Evolutionary conservation across 2,329 filamentous ascomycete species (phyloP).

Genomic region (Exophiala aquamarina): DNA sequence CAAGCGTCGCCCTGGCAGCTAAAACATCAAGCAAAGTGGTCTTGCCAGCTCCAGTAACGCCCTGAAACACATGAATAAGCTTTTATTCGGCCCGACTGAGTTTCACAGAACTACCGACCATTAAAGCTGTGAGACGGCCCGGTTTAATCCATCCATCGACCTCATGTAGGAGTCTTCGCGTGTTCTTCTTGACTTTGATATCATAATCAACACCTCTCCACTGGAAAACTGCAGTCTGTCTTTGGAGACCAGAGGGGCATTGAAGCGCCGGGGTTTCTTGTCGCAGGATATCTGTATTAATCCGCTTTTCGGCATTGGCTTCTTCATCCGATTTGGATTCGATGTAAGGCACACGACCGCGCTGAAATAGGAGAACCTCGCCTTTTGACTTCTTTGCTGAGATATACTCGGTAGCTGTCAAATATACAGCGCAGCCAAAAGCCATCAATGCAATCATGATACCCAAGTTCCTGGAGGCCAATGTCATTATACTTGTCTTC

Average conservation of each 20-base stretch:
- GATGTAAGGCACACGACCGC: constrained; percentile 24
- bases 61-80: too few species aligned
- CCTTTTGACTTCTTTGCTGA: constrained; percentile 40
- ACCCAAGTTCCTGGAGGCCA: constrained; percentile 69
- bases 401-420: constrained; percentile 30
- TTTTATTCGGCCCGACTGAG: too few species aligned
- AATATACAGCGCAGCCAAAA: constrained; percentile 49
- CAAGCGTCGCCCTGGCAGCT: constrained; percentile 83
- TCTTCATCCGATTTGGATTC: constrained; percentile 28
- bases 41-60: constrained; percentile 89
- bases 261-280: constrained; percentile 27
- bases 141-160: constrained; percentile 94
- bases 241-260: constrained; percentile 43
- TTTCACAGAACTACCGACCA: too few species aligned
- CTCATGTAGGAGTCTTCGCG: constrained; percentile 74
- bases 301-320: constrained; percentile 23
- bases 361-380: constrained; percentile 36
- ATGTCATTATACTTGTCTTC: too few species aligned
- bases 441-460: constrained; percentile 66
- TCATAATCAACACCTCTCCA: constrained; percentile 85
- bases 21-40: constrained; percentile 86
- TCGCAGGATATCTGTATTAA: constrained; percentile 32
- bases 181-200: constrained; percentile 75
- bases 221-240: constrained; percentile 76
- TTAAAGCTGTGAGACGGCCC: constrained; percentile 82